phyloP scores from a whole-genome alignment of 768 basidiomycete species.

The Xanthoconium purpureum region DNA sequence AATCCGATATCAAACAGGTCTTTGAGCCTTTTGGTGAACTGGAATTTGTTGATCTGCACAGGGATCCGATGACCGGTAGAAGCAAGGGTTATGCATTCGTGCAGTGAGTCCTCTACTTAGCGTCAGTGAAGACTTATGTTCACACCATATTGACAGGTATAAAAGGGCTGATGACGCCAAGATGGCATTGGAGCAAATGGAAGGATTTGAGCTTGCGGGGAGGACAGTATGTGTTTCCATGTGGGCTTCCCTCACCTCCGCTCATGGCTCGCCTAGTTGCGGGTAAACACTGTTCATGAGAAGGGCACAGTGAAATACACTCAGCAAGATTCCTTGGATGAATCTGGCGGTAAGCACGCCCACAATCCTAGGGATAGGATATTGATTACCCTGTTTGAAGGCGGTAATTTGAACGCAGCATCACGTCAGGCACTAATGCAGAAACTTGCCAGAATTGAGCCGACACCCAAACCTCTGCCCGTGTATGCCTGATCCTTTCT shows the following conservation, averaged over 20 bases:
- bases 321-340: conserved; percentile 80
- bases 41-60: conserved; percentile 97
- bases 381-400: conserved; percentile 39
- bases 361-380: background rate
- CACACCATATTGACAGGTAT: conserved; percentile 50
- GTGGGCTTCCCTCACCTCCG: conserved; percentile 13
- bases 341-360: conserved; percentile 68
- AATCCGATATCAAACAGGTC: conserved; percentile 97
- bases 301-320: conserved; percentile 78
- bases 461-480: conserved; percentile 55
- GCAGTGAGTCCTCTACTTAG: conserved; percentile 57
- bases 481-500: conserved; percentile 44
- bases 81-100: conserved; percentile 99
- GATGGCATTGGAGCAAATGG: conserved; percentile 98
- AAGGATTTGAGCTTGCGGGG: conserved; percentile 96
- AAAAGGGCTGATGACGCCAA: conserved; percentile 90
- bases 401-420: conserved; percentile 96
- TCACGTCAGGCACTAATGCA: conserved; percentile 99
- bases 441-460: conserved; percentile 96
- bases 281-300: conserved; percentile 90
- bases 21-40: conserved; percentile 98
- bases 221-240: conserved; percentile 58
- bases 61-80: conserved; percentile 89
- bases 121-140: background rate
- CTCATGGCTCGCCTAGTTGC: conserved; percentile 47